phyloP scores from a whole-genome alignment of 371 early-diverging fungal species.

The Dichotomocladium elegans region DNA sequence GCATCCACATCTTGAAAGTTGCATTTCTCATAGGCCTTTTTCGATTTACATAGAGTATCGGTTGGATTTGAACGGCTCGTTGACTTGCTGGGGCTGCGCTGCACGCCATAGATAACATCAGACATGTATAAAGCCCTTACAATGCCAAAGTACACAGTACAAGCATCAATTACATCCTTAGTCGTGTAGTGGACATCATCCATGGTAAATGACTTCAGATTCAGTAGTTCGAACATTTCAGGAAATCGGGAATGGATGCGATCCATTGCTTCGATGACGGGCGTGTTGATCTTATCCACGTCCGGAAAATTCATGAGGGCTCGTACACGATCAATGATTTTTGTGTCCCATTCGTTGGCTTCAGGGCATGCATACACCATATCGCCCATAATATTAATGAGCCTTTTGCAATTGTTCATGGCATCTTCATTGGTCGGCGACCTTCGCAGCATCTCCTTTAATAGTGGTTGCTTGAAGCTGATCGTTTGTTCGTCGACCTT shows the following conservation, averaged over 20 bases:
- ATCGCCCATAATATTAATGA: not conserved
- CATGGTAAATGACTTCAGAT: not conserved
- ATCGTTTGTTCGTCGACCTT: not conserved
- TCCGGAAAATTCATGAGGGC: not conserved
- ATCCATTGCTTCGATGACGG: not conserved
- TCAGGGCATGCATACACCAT: not conserved
- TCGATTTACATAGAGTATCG: too few relatives aligned
- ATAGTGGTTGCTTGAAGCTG: not conserved
- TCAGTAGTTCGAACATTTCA: not conserved
- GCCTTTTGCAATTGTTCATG: not conserved
- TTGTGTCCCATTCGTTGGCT: not conserved
- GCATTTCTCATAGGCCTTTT: too few relatives aligned
- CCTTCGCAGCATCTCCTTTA: too few relatives aligned
- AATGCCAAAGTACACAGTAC: not conserved
- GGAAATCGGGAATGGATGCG: not conserved
- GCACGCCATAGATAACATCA: not conserved
- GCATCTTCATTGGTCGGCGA: not conserved
- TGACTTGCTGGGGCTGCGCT: too few relatives aligned
- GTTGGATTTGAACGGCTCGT: too few relatives aligned
- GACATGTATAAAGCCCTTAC: not conserved
- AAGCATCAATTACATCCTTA: not conserved
- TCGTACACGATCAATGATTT: not conserved
- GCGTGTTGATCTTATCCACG: not conserved
- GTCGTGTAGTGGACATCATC: not conserved
- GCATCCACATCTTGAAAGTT: too few relatives aligned